Percentiles rank a stretch among this genome's conserved stretches.
Evolutionary conservation across 2,329 filamentous ascomycete genomes (phyloP).

Genomic region (Alternaria sp.): DNA sequence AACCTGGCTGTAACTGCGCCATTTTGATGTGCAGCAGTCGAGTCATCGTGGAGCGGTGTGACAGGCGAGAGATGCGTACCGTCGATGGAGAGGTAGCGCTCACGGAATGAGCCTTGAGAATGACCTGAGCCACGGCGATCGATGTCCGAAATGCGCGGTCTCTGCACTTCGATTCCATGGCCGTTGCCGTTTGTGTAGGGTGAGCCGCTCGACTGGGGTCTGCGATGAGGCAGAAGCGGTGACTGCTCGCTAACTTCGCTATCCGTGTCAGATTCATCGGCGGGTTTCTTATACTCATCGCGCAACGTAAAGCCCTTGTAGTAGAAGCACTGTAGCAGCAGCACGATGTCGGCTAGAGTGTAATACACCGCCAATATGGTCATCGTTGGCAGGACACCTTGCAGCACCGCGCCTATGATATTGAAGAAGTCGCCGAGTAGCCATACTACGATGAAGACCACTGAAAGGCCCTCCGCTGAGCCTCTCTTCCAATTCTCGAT

Average conservation of each 20-base stretch:
- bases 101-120: slow-evolving; percentile 47
- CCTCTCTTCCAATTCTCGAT: slow-evolving; percentile 88
- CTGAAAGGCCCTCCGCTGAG: slow-evolving; percentile 85
- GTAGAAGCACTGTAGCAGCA: slow-evolving; percentile 91
- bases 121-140: slow-evolving; percentile 40
- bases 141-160: slow-evolving; percentile 45
- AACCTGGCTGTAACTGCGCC: slow-evolving; percentile 52
- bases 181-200: slow-evolving; percentile 22
- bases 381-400: slow-evolving; percentile 94
- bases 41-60: slow-evolving; percentile 70
- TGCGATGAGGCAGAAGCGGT: slow-evolving; percentile 40
- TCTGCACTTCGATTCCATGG: slow-evolving; percentile 28
- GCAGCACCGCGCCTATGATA: slow-evolving; percentile 87
- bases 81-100: slow-evolving; percentile 65
- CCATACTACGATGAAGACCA: slow-evolving; percentile 94
- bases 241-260: slow-evolving; percentile 46
- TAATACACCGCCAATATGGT: slow-evolving; percentile 94
- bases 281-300: slow-evolving; percentile 39
- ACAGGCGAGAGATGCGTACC: slow-evolving; percentile 77
- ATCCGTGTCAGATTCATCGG: slow-evolving; percentile 26
- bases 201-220: slow-evolving; percentile 32
- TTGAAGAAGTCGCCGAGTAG: slow-evolving; percentile 95
- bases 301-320: slow-evolving; percentile 76
- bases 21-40: slow-evolving; percentile 28
- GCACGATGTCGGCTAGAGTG: slow-evolving; percentile 86